Conservation (phyloP, 2,329 filamentous ascomycete species). For the Ophiostoma tasmaniense region DNA sequence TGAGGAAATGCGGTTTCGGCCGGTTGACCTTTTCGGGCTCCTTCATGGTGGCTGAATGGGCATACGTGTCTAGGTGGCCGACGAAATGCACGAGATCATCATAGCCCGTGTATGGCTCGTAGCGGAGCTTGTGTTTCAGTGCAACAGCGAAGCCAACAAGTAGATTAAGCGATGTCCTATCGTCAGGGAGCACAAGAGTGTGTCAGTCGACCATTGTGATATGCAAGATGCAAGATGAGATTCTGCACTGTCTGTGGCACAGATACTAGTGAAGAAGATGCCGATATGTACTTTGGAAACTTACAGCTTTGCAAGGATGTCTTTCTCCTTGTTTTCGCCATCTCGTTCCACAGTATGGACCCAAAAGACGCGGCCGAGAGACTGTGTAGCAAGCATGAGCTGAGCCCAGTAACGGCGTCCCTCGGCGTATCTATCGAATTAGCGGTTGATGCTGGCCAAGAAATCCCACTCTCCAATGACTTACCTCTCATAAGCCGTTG, state of each 20-base stretch:
- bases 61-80: constrained; percentile 58
- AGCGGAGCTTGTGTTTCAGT: constrained; percentile 65
- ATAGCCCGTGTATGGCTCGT: constrained; percentile 63
- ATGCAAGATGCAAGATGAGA: constrained; percentile 9
- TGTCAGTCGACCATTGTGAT: neutral
- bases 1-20: constrained; percentile 33
- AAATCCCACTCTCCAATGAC: neutral
- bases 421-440: constrained; percentile 36
- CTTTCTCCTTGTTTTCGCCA: constrained; percentile 48
- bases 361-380: constrained; percentile 74
- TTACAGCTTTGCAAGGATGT: constrained; percentile 55
- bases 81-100: constrained; percentile 56
- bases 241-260: neutral
- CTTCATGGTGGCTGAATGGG: constrained; percentile 35
- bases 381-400: constrained; percentile 53
- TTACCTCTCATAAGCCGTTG: constrained; percentile 67
- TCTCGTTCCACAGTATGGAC: constrained; percentile 61
- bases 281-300: constrained; percentile 6
- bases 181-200: neutral
- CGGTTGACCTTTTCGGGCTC: constrained; percentile 31
- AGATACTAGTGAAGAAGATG: neutral
- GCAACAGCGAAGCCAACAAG: constrained; percentile 60
- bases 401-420: constrained; percentile 50
- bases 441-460: neutral
- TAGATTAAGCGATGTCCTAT: constrained; percentile 54